Percentiles rank a stretch among this genome's conserved stretches.
phyloP scores from a whole-genome alignment of 2,329 filamentous ascomycete genomes.

The Hirsutella rhossiliensis region DNA sequence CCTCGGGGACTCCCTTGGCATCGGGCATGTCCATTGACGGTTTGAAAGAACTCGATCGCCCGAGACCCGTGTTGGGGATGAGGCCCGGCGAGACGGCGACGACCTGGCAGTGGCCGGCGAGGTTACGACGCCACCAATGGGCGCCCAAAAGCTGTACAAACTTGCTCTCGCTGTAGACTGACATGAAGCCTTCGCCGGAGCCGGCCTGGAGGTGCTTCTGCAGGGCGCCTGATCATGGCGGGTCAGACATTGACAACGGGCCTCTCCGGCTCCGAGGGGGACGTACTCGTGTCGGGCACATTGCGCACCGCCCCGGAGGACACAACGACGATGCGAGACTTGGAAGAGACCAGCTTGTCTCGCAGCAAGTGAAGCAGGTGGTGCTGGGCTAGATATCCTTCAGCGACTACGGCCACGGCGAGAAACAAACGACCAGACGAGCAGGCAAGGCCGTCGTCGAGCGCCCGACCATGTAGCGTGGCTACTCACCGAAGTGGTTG shows the following conservation, averaged over 20 bases:
- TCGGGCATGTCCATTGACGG: conserved; percentile 25
- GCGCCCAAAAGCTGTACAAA: conserved; percentile 38
- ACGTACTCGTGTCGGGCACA: conserved; percentile 25
- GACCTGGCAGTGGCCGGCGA: conserved; percentile 29
- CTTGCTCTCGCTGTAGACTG: conserved; percentile 32
- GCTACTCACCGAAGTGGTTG: conserved; percentile 36
- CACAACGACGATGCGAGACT: conserved; percentile 35
- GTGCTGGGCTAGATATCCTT: conserved; percentile 31
- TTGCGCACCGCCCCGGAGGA: conserved; percentile 35
- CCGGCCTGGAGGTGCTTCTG: conserved; percentile 26
- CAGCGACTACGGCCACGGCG: background rate
- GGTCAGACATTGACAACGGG: conserved; percentile 2
- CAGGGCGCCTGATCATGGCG: conserved; percentile 15
- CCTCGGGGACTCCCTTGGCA: conserved; percentile 34
- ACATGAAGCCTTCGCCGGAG: conserved; percentile 17
- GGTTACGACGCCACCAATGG: conserved; percentile 43
- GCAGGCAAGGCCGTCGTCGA: background rate
- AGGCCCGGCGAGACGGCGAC: conserved; percentile 42
- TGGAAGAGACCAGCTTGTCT: conserved; percentile 33
- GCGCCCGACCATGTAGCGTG: background rate
- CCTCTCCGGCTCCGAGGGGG: background rate
- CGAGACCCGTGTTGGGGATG: conserved; percentile 34
- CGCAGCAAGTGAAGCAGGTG: conserved; percentile 37
- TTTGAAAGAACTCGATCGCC: conserved; percentile 15
- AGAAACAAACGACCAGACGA: background rate